Conservation (phyloP, 2,329 filamentous ascomycete genomes). For the Fusarium sp. region DNA sequence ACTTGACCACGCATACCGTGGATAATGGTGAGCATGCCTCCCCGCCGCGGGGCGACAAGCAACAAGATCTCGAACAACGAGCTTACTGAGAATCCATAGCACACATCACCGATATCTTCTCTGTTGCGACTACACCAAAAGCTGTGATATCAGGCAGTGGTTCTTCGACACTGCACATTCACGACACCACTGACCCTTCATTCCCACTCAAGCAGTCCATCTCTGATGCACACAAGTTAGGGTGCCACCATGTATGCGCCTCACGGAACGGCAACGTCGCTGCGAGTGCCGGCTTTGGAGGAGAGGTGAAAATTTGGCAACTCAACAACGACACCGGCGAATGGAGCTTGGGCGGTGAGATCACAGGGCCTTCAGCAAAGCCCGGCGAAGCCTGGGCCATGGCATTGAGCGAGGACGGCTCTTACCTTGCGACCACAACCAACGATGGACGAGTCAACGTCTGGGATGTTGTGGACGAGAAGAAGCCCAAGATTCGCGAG, state of each 20-base stretch:
- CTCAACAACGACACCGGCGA: slow-evolving; percentile 69
- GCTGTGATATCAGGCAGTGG: slow-evolving; percentile 88
- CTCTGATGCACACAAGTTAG: slow-evolving; percentile 84
- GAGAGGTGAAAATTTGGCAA: slow-evolving; percentile 88
- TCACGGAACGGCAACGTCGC: slow-evolving; percentile 78
- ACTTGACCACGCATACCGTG: slow-evolving; percentile 91
- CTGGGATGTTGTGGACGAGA: slow-evolving; percentile 77
- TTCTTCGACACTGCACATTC: slow-evolving; percentile 83
- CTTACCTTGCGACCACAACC: slow-evolving; percentile 87
- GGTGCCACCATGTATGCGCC: slow-evolving; percentile 90
- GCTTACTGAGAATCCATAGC: slow-evolving; percentile 64
- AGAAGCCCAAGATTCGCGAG: slow-evolving; percentile 77
- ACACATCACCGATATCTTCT: slow-evolving; percentile 88
- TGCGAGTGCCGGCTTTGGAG: slow-evolving; percentile 89
- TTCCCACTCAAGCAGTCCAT: slow-evolving; percentile 87
- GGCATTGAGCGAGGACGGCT: slow-evolving; percentile 86
- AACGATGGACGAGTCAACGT: slow-evolving; percentile 91
- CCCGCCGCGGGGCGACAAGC: slow-evolving; percentile 45
- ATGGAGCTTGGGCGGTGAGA: slow-evolving; percentile 62
- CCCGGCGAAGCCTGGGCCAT: slow-evolving; percentile 89
- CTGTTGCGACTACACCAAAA: slow-evolving; percentile 80
- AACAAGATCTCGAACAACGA: slow-evolving; percentile 24
- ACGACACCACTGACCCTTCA: slow-evolving; percentile 79
- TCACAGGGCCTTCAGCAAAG: slow-evolving; percentile 64
- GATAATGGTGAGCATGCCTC: slow-evolving; percentile 77